phyloP scores from a whole-genome alignment of 1,284 basidiomycete species.

The Ceratobasidium sp. region DNA sequence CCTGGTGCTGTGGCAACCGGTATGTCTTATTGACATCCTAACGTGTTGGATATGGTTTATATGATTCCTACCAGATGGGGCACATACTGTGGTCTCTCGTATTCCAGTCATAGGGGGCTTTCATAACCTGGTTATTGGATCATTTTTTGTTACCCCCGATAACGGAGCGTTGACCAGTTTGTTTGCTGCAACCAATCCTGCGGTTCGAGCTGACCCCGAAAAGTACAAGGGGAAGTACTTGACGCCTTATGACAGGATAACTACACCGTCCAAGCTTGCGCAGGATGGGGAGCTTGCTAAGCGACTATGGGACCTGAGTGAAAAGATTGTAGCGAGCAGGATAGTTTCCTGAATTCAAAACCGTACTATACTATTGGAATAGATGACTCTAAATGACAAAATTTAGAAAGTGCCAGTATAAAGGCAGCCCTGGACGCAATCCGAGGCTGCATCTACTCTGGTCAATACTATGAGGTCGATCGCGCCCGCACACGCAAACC shows the following conservation, averaged over 20 bases:
- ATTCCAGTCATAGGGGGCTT: constrained; percentile 2
- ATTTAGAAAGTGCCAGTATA: too few species aligned
- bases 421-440: too few species aligned
- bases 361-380: too few species aligned
- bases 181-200: constrained; percentile 48
- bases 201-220: constrained; percentile 44
- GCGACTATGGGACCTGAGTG: constrained; percentile 43
- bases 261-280: constrained; percentile 25
- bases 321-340: constrained; percentile 35
- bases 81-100: background rate
- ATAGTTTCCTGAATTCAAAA: too few species aligned
- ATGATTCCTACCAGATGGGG: background rate
- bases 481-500: too few species aligned
- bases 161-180: constrained; percentile 48
- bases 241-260: constrained; percentile 45
- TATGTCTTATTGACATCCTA: background rate
- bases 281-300: constrained; percentile 39
- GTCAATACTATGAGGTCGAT: too few species aligned
- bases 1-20: constrained; percentile 43
- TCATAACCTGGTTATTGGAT: background rate
- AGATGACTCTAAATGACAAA: too few species aligned
- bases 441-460: too few species aligned
- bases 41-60: background rate
- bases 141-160: constrained; percentile 43
- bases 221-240: constrained; percentile 47